Evolutionary conservation across 345 rosid genomes (phyloP).

Genomic region (Citrus sp.): DNA sequence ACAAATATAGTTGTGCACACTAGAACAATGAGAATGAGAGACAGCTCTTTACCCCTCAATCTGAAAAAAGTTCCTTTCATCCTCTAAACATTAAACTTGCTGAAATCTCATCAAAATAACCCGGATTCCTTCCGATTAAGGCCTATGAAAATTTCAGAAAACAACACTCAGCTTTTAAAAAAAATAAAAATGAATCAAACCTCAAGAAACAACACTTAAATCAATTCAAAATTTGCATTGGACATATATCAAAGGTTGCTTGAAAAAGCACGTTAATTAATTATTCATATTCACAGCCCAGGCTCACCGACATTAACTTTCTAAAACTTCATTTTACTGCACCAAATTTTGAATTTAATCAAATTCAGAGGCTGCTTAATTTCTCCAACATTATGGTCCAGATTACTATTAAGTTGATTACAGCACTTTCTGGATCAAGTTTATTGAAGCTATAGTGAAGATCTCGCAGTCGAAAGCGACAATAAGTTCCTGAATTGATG

Average conservation of each 20-base stretch:
- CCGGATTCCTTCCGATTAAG: not conserved
- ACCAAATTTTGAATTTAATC: not conserved
- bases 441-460: not conserved
- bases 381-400: not conserved
- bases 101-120: conserved; percentile 10
- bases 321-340: not conserved
- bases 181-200: not conserved
- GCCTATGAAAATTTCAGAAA: not conserved
- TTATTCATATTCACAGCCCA: not conserved
- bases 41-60: conserved; percentile 44
- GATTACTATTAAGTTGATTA: not conserved
- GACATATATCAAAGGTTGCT: not conserved
- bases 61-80: conserved; percentile 55
- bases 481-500: not conserved
- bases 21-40: conserved; percentile 54
- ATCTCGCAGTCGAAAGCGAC: not conserved
- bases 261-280: not conserved
- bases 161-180: not conserved
- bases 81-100: conserved; percentile 22
- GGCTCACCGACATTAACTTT: not conserved
- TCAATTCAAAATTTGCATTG: not conserved
- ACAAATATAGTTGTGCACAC: conserved; percentile 46
- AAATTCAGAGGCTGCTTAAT: not conserved
- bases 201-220: not conserved
- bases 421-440: not conserved